These are phyloP conservation scores for Xeromyces bisporus DNA, from an alignment of 495 filamentous ascomycete species.

Conservation along the genomic window DNA sequence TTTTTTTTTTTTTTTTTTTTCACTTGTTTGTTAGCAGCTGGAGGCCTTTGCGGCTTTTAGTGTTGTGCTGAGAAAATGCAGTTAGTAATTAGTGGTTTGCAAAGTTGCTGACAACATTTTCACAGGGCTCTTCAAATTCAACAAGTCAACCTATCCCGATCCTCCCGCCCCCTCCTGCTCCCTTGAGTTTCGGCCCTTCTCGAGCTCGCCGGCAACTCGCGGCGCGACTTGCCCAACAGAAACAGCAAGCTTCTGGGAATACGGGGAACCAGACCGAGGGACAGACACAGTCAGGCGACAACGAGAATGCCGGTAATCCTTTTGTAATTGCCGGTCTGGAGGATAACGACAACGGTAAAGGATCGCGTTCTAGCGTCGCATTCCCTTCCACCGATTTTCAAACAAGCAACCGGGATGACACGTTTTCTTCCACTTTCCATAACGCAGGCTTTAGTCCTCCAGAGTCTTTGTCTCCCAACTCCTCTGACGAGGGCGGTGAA, in stretches of 20 bases:
- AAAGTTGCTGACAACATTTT: conserved; percentile 4
- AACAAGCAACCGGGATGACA: conserved; percentile 10
- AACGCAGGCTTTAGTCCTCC: conserved; percentile 27
- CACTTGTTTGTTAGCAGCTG: too few relatives aligned
- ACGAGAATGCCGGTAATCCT: conserved; percentile 18
- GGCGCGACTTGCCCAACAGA: conserved; percentile 63
- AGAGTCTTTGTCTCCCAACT: conserved; percentile 24
- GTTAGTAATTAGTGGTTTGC: too few relatives aligned
- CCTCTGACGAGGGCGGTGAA: conserved; percentile 25
- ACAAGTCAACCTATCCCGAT: conserved; percentile 31
- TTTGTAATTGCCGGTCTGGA: conserved; percentile 29
- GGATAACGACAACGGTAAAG: conserved; percentile 28
- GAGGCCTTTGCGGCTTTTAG: background rate
- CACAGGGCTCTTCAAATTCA: conserved; percentile 16
- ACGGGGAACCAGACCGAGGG: conserved; percentile 10
- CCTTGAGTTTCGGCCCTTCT: conserved; percentile 61
- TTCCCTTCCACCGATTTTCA: conserved; percentile 24
- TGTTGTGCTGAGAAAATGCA: too few relatives aligned
- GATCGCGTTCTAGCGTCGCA: conserved; percentile 9
- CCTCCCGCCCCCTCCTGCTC: conserved; percentile 29
- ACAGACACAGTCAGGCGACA: conserved; percentile 1
- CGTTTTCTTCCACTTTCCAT: conserved; percentile 22
- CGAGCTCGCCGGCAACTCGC: conserved; percentile 77
- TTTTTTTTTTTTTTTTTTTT: conserved; percentile 2
- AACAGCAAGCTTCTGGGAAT: conserved; percentile 38